Evolutionary conservation across 768 basidiomycete species (phyloP).

Genomic region (Kwoniella shandongensis): DNA sequence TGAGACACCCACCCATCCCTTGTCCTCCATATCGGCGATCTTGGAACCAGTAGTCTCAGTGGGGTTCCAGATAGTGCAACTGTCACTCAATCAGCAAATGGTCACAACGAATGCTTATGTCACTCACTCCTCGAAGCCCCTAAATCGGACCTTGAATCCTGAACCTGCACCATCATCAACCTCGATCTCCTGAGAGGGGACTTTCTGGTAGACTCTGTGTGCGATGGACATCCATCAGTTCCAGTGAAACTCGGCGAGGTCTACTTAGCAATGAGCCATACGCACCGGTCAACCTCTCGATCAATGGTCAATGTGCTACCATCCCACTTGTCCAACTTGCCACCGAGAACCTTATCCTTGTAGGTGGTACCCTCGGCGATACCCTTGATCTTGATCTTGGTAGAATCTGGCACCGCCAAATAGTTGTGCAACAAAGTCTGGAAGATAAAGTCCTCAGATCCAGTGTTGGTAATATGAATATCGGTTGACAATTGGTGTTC

Average conservation of each 20-base stretch:
- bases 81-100: constrained; percentile 2
- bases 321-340: constrained; percentile 60
- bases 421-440: constrained; percentile 94
- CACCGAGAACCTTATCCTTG: constrained; percentile 66
- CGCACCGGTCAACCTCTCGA: constrained; percentile 43
- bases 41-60: constrained; percentile 65
- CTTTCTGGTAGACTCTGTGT: constrained; percentile 44
- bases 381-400: constrained; percentile 61
- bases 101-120: too few relatives aligned
- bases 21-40: constrained; percentile 85
- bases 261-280: too few relatives aligned
- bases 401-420: constrained; percentile 63
- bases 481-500: constrained; percentile 73
- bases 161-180: constrained; percentile 45
- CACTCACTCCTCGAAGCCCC: constrained; percentile 50
- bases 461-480: constrained; percentile 74
- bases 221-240: background rate
- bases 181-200: constrained; percentile 42
- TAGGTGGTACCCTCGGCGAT: constrained; percentile 68
- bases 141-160: constrained; percentile 39
- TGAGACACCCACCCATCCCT: constrained; percentile 69
- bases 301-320: constrained; percentile 48
- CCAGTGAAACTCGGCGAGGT: background rate
- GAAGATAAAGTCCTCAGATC: constrained; percentile 64
- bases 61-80: constrained; percentile 88